phyloP scores from a whole-genome alignment of 1,139 yeast genomes.

The Protomyces lactucae-debilis region DNA sequence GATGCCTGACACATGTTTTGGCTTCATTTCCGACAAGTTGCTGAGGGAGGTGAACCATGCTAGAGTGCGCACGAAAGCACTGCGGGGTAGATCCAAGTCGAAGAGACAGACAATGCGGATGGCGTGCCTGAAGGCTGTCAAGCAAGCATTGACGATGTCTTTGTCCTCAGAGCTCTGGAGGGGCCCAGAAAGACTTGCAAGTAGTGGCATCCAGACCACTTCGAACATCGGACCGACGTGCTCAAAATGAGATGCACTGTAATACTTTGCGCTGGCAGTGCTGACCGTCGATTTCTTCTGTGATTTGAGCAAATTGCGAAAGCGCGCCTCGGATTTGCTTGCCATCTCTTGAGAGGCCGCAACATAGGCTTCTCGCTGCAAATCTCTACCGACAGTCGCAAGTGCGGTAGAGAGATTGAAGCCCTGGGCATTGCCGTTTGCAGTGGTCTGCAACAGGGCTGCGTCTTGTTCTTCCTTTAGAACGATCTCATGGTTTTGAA shows the following conservation, averaged over 20 bases:
- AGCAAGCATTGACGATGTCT: constrained; percentile 63
- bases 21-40: constrained; percentile 70
- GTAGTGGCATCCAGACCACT: constrained; percentile 91
- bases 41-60: constrained; percentile 79
- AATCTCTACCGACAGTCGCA: constrained; percentile 59
- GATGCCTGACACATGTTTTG: constrained; percentile 78
- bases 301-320: constrained; percentile 60
- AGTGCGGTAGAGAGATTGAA: constrained; percentile 55
- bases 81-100: constrained; percentile 76
- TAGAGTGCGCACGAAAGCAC: constrained; percentile 83
- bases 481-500: constrained; percentile 77
- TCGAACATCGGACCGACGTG: constrained; percentile 93
- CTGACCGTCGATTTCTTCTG: constrained; percentile 39
- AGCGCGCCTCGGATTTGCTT: constrained; percentile 75
- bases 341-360: constrained; percentile 92
- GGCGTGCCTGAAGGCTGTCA: constrained; percentile 81
- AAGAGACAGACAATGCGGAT: constrained; percentile 80
- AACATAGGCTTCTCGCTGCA: constrained; percentile 77
- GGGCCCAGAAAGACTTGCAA: constrained; percentile 91
- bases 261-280: constrained; percentile 41
- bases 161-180: constrained; percentile 82
- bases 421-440: constrained; percentile 38
- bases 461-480: constrained; percentile 82
- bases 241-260: constrained; percentile 71
- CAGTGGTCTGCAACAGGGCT: constrained; percentile 46